A percentile compares a stretch with the other conserved stretches of the same genome.
Evolutionary conservation across 1,284 basidiomycete genomes (phyloP).

Genomic region (Cystobasidium slooffiae): DNA sequence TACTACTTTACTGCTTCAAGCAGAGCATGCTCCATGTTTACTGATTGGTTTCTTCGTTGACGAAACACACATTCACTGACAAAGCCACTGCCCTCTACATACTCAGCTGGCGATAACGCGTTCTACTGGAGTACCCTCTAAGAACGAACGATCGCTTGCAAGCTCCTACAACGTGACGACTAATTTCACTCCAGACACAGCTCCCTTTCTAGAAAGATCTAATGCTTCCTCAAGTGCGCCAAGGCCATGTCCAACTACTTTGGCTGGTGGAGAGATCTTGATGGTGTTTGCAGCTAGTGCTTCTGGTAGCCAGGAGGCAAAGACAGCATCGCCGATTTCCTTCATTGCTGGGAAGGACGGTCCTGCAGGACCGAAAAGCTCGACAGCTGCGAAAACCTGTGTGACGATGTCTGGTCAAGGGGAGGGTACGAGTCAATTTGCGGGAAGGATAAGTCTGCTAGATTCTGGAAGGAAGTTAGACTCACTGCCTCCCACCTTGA

Average conservation of each 20-base stretch:
- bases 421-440: background rate
- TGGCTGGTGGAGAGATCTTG: conserved; percentile 40
- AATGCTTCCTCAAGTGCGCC: conserved; percentile 42
- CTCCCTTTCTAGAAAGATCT: conserved; percentile 43
- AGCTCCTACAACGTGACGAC: conserved; percentile 30
- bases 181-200: conserved; percentile 46
- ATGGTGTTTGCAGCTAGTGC: conserved; percentile 43
- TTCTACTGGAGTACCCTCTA: background rate
- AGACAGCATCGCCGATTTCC: conserved; percentile 20
- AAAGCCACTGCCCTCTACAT: no score
- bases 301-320: conserved; percentile 21
- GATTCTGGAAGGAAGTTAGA: background rate
- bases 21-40: no score
- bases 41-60: no score
- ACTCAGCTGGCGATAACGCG: background rate
- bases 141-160: background rate
- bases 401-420: conserved; percentile 4
- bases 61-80: no score
- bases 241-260: conserved; percentile 46
- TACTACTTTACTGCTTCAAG: no score
- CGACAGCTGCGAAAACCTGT: conserved; percentile 1
- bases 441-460: background rate
- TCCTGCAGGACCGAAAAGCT: background rate
- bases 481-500: conserved; percentile 19
- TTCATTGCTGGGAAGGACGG: background rate